These are phyloP conservation scores for Aegilops bicornis DNA, from an alignment of 176 grass and related monocot genomes.

Conservation along the genomic window DNA sequence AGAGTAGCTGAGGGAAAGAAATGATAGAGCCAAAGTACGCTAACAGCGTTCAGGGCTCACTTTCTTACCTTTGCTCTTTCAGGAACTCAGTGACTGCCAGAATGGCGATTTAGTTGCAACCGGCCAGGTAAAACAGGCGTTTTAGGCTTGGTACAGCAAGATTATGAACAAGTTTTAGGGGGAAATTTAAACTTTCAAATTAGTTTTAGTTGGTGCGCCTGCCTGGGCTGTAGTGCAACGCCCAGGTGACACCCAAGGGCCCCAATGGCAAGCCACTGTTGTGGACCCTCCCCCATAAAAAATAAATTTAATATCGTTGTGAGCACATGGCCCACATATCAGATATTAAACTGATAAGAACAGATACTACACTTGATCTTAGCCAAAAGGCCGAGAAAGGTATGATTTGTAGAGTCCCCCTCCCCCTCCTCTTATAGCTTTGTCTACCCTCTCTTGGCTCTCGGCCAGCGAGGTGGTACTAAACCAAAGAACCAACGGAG, in stretches of 20 bases:
- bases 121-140: too few relatives aligned
- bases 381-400: slow-evolving; percentile 86
- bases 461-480: neutral
- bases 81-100: too few relatives aligned
- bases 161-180: too few relatives aligned
- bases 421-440: neutral
- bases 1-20: too few relatives aligned
- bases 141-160: too few relatives aligned
- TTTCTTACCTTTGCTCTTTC: too few relatives aligned
- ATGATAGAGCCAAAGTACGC: too few relatives aligned
- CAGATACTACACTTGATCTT: slow-evolving; percentile 92
- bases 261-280: neutral
- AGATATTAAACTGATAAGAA: slow-evolving; percentile 95
- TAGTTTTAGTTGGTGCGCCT: neutral
- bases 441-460: fast-evolving
- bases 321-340: slow-evolving; percentile 54
- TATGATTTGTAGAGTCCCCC: neutral
- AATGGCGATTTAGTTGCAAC: too few relatives aligned
- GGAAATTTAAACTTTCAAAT: neutral
- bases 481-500: neutral
- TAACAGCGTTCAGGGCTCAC: too few relatives aligned
- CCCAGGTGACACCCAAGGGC: neutral
- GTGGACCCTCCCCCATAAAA: neutral
- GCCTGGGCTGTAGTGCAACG: neutral
- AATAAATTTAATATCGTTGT: slow-evolving; percentile 84